These are phyloP conservation scores for Stemphylium beticola DNA, from an alignment of 2,329 filamentous ascomycete genomes.

Conservation along the genomic window DNA sequence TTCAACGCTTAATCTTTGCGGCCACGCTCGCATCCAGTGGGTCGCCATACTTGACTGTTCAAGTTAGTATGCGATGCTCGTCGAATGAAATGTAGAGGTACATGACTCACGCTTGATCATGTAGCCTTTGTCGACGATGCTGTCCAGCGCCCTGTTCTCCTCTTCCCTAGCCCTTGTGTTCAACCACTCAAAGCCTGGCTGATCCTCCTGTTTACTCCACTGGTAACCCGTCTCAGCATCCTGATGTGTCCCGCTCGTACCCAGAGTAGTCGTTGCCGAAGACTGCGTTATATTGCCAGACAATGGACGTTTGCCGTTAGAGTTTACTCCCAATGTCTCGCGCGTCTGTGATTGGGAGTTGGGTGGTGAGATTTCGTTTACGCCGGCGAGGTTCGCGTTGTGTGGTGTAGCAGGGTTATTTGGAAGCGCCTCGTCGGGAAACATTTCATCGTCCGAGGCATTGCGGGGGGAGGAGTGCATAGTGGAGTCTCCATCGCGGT, in stretches of 20 bases:
- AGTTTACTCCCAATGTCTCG: conserved; percentile 40
- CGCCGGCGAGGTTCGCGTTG: conserved; percentile 32
- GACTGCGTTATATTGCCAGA: conserved; percentile 22
- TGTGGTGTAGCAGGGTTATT: conserved; percentile 51
- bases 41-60: conserved; percentile 44
- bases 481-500: conserved; percentile 62
- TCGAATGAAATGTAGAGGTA: not conserved
- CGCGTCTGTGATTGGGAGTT: conserved; percentile 54
- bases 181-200: conserved; percentile 49
- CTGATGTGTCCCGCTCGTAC: conserved; percentile 15
- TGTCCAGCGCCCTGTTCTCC: conserved; percentile 41
- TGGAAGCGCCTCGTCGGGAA: conserved; percentile 51
- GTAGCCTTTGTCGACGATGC: conserved; percentile 40
- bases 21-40: conserved; percentile 41
- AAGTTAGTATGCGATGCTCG: conserved; percentile 15
- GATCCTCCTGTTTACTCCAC: conserved; percentile 46
- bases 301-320: conserved; percentile 47
- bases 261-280: conserved; percentile 12
- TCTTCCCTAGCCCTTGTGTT: conserved; percentile 47
- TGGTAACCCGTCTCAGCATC: conserved; percentile 44
- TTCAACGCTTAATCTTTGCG: conserved; percentile 37
- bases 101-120: conserved; percentile 43
- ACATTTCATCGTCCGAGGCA: conserved; percentile 49
- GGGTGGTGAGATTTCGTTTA: conserved; percentile 61
- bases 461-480: conserved; percentile 58